A percentile compares a stretch with the other conserved stretches of the same genome.
Evolutionary conservation across 257 asterid species (phyloP).

Genomic region (Parsonsia alboflavescens): DNA sequence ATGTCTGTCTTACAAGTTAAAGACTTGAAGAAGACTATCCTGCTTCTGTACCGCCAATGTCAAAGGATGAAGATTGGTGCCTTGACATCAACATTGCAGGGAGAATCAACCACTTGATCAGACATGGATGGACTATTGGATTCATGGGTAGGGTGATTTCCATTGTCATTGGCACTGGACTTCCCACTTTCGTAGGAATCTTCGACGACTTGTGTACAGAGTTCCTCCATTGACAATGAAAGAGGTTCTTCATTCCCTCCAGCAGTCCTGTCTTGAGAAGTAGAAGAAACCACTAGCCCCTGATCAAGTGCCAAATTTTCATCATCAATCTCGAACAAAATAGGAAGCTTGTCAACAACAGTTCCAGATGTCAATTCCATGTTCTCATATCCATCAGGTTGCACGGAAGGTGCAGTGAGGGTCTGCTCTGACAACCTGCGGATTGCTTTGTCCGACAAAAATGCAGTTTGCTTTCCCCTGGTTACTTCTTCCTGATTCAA

Average conservation of each 20-base stretch:
- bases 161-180: not conserved
- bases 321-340: slow-evolving; percentile 17
- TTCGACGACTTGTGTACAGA: slow-evolving; percentile 32
- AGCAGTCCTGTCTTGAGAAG: slow-evolving; percentile 20
- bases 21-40: not conserved
- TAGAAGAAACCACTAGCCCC: not conserved
- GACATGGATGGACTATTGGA: not conserved
- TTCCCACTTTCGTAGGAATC: slow-evolving; percentile 48
- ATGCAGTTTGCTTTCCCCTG: slow-evolving; percentile 20
- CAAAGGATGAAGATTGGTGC: not conserved
- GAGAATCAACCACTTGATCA: slow-evolving; percentile 11
- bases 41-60: not conserved
- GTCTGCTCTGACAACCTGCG: slow-evolving; percentile 13
- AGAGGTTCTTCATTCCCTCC: slow-evolving; percentile 1
- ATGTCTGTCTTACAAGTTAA: not conserved
- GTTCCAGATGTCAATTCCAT: slow-evolving; percentile 7
- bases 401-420: not conserved
- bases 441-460: slow-evolving; percentile 14
- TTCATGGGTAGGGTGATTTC: not conserved
- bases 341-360: slow-evolving; percentile 12
- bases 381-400: slow-evolving; percentile 13
- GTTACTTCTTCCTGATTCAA: slow-evolving; percentile 36
- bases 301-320: slow-evolving; percentile 22
- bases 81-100: slow-evolving; percentile 3
- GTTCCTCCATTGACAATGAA: slow-evolving; percentile 30